Evolutionary conservation across 1,284 basidiomycete species (phyloP).

Genomic region (Inonotus obliquus): DNA sequence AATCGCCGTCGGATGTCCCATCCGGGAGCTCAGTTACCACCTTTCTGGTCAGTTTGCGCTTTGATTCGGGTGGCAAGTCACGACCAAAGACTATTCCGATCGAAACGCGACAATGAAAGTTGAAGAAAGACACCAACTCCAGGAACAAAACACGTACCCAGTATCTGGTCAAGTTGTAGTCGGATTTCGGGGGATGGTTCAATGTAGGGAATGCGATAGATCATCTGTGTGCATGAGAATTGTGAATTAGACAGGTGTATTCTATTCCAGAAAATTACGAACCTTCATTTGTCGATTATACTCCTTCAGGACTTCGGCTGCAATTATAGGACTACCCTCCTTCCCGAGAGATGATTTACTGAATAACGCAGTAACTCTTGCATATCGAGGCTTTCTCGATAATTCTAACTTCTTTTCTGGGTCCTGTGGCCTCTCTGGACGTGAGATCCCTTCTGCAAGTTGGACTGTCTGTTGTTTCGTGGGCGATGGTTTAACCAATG

Average conservation of each 20-base stretch:
- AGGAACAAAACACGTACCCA: neutral
- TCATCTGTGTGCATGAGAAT: neutral
- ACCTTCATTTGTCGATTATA: slow-evolving; percentile 8
- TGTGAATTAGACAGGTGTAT: neutral
- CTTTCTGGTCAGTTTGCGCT: neutral
- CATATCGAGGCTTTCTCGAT: neutral
- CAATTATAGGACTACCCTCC: neutral
- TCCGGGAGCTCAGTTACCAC: neutral
- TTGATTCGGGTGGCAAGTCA: neutral
- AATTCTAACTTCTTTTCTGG: neutral
- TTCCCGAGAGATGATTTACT: neutral
- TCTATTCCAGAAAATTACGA: neutral
- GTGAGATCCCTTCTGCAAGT: neutral
- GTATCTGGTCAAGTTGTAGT: slow-evolving; percentile 3
- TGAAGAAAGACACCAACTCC: neutral
- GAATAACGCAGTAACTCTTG: neutral
- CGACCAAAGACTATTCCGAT: neutral
- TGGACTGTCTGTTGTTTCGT: neutral
- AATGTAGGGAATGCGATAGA: neutral
- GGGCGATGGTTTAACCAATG: neutral
- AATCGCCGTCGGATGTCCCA: neutral
- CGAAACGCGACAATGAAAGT: neutral
- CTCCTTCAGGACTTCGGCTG: slow-evolving; percentile 2
- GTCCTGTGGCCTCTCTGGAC: neutral
- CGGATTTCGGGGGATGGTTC: neutral